Percentiles rank a stretch among this genome's conserved stretches.
phyloP scores from a whole-genome alignment of 2,329 filamentous ascomycete species.

The Sporothrix dimorphospora region DNA sequence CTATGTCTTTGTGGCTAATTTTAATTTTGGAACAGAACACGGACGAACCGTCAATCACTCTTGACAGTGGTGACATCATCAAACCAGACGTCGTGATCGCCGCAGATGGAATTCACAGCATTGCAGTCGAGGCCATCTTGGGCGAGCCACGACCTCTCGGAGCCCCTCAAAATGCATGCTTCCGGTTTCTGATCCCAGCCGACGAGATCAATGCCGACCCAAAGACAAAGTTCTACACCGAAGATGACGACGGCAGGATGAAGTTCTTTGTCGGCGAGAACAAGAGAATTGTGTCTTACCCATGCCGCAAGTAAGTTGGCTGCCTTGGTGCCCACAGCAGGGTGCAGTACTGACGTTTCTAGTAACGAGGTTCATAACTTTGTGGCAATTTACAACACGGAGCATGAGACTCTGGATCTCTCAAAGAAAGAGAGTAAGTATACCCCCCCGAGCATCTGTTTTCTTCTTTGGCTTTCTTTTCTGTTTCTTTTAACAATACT shows the following conservation, averaged over 20 bases:
- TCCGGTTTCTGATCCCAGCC: conserved; percentile 14
- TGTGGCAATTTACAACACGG: conserved; percentile 18
- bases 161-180: conserved; percentile 14
- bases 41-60: background rate
- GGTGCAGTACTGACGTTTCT: background rate
- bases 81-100: conserved; percentile 4
- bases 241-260: conserved; percentile 13
- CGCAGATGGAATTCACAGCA: conserved; percentile 12
- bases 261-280: conserved; percentile 21
- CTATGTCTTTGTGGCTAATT: background rate
- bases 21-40: background rate
- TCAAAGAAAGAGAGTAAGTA: conserved; percentile 21
- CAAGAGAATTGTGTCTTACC: conserved; percentile 18
- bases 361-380: conserved; percentile 19
- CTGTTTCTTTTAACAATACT: background rate
- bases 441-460: background rate
- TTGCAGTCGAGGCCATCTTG: conserved; percentile 15
- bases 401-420: conserved; percentile 9
- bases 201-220: conserved; percentile 18
- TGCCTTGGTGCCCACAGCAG: too few relatives aligned
- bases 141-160: background rate
- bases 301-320: conserved; percentile 11
- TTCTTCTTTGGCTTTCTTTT: background rate
- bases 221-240: conserved; percentile 9
- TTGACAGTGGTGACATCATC: conserved; percentile 5